Evolutionary conservation across 176 grass and related monocot species (phyloP), one percentile per base, ranked within the genome.

Genomic region (Alloteropsis semialata): DNA sequence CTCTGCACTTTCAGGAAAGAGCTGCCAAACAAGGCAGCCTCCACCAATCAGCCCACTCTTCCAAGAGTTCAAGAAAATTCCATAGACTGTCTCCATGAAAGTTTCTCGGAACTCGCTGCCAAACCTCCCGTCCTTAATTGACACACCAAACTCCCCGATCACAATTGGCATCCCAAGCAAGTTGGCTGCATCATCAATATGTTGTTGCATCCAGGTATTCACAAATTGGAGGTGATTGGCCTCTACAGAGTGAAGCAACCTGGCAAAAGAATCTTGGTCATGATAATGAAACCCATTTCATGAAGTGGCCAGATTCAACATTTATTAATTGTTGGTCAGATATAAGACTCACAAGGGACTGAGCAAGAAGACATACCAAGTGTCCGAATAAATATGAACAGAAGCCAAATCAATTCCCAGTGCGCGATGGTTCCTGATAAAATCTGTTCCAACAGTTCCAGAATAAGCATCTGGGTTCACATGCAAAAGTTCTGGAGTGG

Each of bases 11-110:
- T 95, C 92, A 51, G 96, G 84, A 59, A 98, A 98, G 37, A 98
- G 92, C 72, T 98, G 92, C 90, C 96, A 95, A 56, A 95, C 74
- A 74, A 98, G 72, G 82, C 84, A 92, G 19, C 92, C 96, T 79
- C 96, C 90, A 17, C 88, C 96, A 57, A 92, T 57, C 45, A 84
- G 87, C 73, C 75, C 89, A 41, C 30, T 68, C 84, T 82, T 72
- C 69, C 82, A 79, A 78, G 88, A 89, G 28, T 19, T 70, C 65
- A 79, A 75, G 72, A 98, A 93, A 69, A 75, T 90, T 12, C 1
- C 33, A 57, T 95, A 92, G 22, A 98, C 89, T 58, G 71, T 90
- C 46, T 92, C 34, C 62, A 98, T 92, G 80, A 90, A 98, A 64
- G 66, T 33, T 83, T 98, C 84, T 25, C 77, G 82, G 25, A 98